Evolutionary conservation across 495 filamentous ascomycete genomes (phyloP), one percentile per base, ranked within the genome.

Genomic region (Clavariopsis aquatica): DNA sequence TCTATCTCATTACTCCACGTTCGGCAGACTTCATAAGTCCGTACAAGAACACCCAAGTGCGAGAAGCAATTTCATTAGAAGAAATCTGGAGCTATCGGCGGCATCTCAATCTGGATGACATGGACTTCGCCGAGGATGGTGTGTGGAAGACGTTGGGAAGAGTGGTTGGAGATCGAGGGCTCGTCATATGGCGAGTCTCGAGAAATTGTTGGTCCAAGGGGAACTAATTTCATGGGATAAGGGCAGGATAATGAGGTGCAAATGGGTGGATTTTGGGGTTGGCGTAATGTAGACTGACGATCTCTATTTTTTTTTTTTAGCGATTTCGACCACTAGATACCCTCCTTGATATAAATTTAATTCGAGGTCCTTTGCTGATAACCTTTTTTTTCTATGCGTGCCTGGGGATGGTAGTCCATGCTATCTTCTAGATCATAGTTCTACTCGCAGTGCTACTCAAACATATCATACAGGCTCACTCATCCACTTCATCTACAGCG

Each of bases 41-140:
- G 3, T 88, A 82, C 73, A 64, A 15, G 23, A 57, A 43, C 34
- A 62, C 4, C 49, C 61, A 31, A n/a, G 77, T 27, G 74, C 79
- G 29, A 4, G 57, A 68, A 4, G 79, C 78, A 15, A 66, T 89
- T 29, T 69, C 77, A 63, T 87, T 85, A 67, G 80, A 82, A 69
- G 83, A 83, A 73, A 77, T 93, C 1, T 96, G 91, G 91, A 80
- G 79, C 22, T 84, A 91, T 60, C 78, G 72, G 34, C 80, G 82
- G 49, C 94, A 98, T 75, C 71, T 98, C 24, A 96, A 92, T 67
- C 79, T 98, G 49, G 94, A 98, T 77, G 94, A 98, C 79, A 71
- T 98, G 65, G 93, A 98, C 76, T 90, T 95, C 72, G 91, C 75
- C 0, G 84, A 87, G 38, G 95, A 98, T 58, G 95, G 94, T 8